Evolutionary conservation across 305 asterid genomes (phyloP), one percentile per base, ranked within the genome.

Genomic region (Nicotiana rustica): DNA sequence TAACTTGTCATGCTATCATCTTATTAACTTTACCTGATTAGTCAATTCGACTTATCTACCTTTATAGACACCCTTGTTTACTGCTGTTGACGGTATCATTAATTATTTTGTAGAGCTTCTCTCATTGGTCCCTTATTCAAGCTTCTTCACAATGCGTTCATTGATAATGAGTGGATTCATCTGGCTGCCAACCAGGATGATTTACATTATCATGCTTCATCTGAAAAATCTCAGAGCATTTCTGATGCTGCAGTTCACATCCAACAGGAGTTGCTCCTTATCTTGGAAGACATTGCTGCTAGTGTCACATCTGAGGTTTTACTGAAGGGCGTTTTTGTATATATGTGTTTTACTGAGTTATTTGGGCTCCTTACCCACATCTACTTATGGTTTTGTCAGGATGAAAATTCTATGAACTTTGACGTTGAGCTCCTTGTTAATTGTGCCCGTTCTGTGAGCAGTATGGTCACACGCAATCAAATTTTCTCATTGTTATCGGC

Each of bases 231-330:
- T 83, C 88, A 66, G 52, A 76, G 65, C 57, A 77, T 83, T 81
- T 86, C 95, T 77, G 89, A 85, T 78, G 36, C 90, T 68, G 81
- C 82, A 68, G 81, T 88, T 86, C 90, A 89, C 85, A 84, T 92
- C 88, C 97, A 90, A 87, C 98, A 96, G 87, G 89, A 94, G 59
- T 82, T 90, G 86, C 93, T 96, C 52, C 81, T 88, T 69, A 86
- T 92, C 44, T 85, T 96, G 92, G 98, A 96, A 83, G 95, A 94
- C 87, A 93, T 96, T 81, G 25, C 87, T 87, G 90, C 91, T 81
- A 91, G 93, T 69, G 77, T 86, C 65, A 73, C 81, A 62, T n/a
- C 67, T 44, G 61, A 71, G 81, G 83, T 81, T 67, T 41, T 67
- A 25, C 21, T 47, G 19, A 19, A 21, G 62, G 21, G 6, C 78